Percentiles rank a stretch among this genome's conserved stretches.
phyloP scores from a whole-genome alignment of 2,329 filamentous ascomycete genomes.

The Pleoardoris graminearum region DNA sequence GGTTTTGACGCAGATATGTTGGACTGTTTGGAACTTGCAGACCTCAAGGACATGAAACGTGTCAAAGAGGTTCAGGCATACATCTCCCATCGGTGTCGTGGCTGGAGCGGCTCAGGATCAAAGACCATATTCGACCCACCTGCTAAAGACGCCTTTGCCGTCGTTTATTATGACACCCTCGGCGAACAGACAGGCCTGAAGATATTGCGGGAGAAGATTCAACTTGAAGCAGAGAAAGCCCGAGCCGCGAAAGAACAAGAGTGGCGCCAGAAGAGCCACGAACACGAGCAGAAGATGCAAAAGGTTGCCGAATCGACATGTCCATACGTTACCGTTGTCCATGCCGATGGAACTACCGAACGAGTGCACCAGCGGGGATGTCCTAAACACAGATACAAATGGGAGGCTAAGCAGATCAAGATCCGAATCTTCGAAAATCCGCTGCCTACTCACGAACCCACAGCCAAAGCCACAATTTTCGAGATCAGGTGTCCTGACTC shows the following conservation, averaged over 20 bases:
- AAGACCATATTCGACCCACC: slow-evolving; percentile 56
- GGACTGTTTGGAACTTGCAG: slow-evolving; percentile 59
- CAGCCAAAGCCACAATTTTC: slow-evolving; percentile 55
- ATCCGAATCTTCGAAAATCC: slow-evolving; percentile 57
- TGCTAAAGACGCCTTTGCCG: slow-evolving; percentile 50
- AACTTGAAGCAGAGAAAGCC: slow-evolving; percentile 30
- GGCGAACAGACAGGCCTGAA: slow-evolving; percentile 26
- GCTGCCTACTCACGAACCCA: slow-evolving; percentile 46
- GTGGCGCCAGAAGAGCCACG: slow-evolving; percentile 37
- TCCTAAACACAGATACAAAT: no score
- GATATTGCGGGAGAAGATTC: slow-evolving; percentile 41
- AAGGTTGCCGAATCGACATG: slow-evolving; percentile 42
- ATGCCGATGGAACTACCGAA: no score
- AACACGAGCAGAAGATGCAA: slow-evolving; percentile 46
- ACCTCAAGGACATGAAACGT: slow-evolving; percentile 53
- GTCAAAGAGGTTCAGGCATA: slow-evolving; percentile 57
- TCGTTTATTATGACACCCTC: slow-evolving; percentile 49
- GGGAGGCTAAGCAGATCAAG: neutral
- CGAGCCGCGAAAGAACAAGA: slow-evolving; percentile 47
- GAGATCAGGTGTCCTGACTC: slow-evolving; percentile 54
- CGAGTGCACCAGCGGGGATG: no score
- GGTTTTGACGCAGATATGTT: slow-evolving; percentile 56
- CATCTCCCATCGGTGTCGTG: slow-evolving; percentile 45
- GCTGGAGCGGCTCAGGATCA: slow-evolving; percentile 10
- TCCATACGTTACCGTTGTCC: slow-evolving; percentile 23